Base-by-base conservation (phyloP, 345 rosid genomes). In the Carallia pectinifolia region DNA sequence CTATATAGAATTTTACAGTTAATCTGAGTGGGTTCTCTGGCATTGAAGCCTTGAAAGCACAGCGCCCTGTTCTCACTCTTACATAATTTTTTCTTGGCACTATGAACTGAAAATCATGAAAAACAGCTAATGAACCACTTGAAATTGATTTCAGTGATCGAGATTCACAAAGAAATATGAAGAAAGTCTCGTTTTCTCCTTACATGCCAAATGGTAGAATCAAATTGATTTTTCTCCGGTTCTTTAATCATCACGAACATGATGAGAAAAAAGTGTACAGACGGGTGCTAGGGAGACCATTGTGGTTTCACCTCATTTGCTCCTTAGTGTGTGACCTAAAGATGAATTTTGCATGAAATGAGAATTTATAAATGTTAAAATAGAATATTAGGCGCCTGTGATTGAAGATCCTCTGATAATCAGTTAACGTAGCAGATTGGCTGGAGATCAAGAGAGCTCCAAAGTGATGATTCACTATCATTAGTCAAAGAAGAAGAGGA, bases 401-500 rank as follows among this genome's bases (percentile, higher is more conserved):
- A 18, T 30, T 19, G 37, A 50, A 68, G 30, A 12, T 63, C 47
- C 34, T 50, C 12, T 17, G 17, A 33, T 5, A 53, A 60, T 74
- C 69, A 89, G 82, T 78, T 85, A 40, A 87, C 88, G 56, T 67
- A 83, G 72, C 93, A 87, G 68, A 89, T 84, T 16, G 88, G 83
- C 34, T 83, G 89, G 9, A 85, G 91, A 79, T 85, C 91, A 63
- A 89, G 89, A 30, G 88, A 79, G 84, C 84, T 87, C 86, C 94
- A 89, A 23, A 86, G 73, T 23, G 73, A 74, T 47, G 74, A 65
- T 72, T 85, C 94, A 13, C 81, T 83, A 37, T 82, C 87, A 64
- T 70, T 74, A 53, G 64, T 72, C 38, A 65, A 38, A 37, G 78
- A 68, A 34, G 70, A 56, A 15, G 64, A 56, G 3, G 66, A 75